Percentiles rank a stretch among this genome's conserved stretches.
Conservation (phyloP, 2,329 filamentous ascomycete genomes). For the Dactylonectria estremocensis region DNA sequence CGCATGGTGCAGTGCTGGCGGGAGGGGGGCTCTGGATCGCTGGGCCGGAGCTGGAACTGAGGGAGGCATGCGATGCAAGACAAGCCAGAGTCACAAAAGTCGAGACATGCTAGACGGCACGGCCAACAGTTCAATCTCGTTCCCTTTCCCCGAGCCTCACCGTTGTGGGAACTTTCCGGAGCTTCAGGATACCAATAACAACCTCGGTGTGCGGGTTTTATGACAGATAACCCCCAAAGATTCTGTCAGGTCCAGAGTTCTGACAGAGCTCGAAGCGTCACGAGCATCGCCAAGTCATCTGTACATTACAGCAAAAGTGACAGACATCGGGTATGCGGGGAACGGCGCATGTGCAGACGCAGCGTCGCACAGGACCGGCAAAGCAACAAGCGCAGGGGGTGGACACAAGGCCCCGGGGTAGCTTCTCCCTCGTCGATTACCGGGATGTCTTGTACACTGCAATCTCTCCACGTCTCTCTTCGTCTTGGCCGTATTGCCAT, state of each 20-base stretch:
- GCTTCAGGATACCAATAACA: neutral
- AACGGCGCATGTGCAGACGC: slow-evolving; percentile 15
- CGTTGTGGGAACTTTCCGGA: slow-evolving; percentile 22
- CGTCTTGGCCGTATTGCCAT: too few species aligned
- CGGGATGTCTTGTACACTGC: neutral
- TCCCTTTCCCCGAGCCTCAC: slow-evolving; percentile 12
- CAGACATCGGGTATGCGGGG: slow-evolving; percentile 27
- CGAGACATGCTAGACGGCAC: slow-evolving; percentile 40
- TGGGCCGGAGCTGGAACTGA: slow-evolving; percentile 33
- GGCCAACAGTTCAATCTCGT: slow-evolving; percentile 38
- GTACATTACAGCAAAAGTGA: slow-evolving; percentile 17
- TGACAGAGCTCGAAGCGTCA: slow-evolving; percentile 27
- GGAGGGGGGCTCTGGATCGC: slow-evolving; percentile 11
- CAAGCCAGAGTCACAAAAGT: slow-evolving; percentile 27
- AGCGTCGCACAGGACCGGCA: slow-evolving; percentile 20
- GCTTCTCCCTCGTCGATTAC: slow-evolving; percentile 6
- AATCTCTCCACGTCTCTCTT: neutral
- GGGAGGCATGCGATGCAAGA: slow-evolving; percentile 39
- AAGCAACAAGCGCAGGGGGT: slow-evolving; percentile 17
- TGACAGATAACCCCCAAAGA: neutral
- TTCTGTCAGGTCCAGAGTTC: neutral
- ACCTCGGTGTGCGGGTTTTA: neutral
- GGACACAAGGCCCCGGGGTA: slow-evolving; percentile 19
- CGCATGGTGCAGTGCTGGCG: neutral
- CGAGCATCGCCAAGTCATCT: slow-evolving; percentile 1